Evolutionary conservation across 306 rosid genomes (phyloP).

Genomic region (Cajanus cajan): DNA sequence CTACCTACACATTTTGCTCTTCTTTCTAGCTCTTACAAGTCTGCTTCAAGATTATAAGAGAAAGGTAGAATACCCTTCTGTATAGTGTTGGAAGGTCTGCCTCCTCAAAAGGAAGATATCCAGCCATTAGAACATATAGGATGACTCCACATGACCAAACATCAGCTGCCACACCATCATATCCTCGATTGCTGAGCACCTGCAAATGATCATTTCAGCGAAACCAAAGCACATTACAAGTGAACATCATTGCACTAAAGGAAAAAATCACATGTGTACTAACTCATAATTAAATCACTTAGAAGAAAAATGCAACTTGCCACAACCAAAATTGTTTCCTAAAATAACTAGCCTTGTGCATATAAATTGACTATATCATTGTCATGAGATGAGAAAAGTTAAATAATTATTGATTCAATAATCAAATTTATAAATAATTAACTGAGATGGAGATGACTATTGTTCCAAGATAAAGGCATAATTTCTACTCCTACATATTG

Average conservation of each 20-base stretch:
- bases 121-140: constrained; percentile 86
- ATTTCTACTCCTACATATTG: not conserved
- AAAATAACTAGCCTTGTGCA: constrained; percentile 13
- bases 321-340: constrained; percentile 7
- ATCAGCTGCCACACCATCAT: constrained; percentile 97
- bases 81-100: constrained; percentile 60
- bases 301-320: constrained; percentile 14
- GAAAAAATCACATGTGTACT: too few relatives aligned
- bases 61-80: constrained; percentile 54
- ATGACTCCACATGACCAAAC: constrained; percentile 98
- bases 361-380: constrained; percentile 5
- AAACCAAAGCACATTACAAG: constrained; percentile 18
- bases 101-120: constrained; percentile 89
- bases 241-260: not conserved
- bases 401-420: not conserved
- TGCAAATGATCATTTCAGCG: constrained; percentile 34
- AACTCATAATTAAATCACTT: too few relatives aligned
- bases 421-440: constrained; percentile 1
- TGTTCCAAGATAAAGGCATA: not conserved
- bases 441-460: constrained; percentile 4
- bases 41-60: constrained; percentile 6
- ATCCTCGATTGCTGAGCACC: constrained; percentile 80
- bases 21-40: constrained; percentile 23
- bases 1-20: not conserved
- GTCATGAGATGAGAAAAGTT: constrained; percentile 14